phyloP scores from a whole-genome alignment of 2,329 filamentous ascomycete species.

The Aquanectria penicillioides region DNA sequence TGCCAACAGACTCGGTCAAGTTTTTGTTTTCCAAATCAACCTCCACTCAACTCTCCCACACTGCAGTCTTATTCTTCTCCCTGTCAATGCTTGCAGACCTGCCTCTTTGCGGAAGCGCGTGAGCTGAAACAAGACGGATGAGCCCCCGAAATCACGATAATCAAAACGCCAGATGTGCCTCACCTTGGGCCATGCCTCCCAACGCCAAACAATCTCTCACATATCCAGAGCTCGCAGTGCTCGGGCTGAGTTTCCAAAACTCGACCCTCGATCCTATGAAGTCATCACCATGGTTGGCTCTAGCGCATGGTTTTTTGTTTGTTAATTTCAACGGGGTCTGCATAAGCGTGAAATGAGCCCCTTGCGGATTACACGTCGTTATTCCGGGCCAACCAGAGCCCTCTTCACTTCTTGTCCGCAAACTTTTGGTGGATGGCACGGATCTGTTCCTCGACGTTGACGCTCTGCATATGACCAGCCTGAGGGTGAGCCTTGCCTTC shows the following conservation, averaged over 20 bases:
- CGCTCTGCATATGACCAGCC: conserved; percentile 69
- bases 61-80: neutral
- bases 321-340: conserved; percentile 3
- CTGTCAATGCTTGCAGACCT: conserved; percentile 12
- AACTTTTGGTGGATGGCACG: conserved; percentile 69
- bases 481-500: conserved; percentile 66
- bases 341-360: neutral
- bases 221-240: neutral
- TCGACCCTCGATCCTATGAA: neutral
- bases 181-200: conserved; percentile 38
- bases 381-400: neutral
- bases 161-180: conserved; percentile 40
- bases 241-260: neutral
- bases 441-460: conserved; percentile 90
- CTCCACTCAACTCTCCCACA: neutral
- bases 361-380: neutral
- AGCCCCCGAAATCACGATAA: conserved; percentile 38
- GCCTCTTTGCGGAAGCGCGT: conserved; percentile 15
- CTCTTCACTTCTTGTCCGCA: conserved; percentile 49
- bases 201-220: conserved; percentile 32
- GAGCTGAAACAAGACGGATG: conserved; percentile 40
- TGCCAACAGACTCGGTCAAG: too few relatives aligned
- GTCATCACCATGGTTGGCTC: neutral
- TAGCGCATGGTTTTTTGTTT: neutral
- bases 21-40: too few relatives aligned